These are phyloP conservation scores for Leccinum subtestaceum DNA, from an alignment of 768 basidiomycete genomes.

Conservation along the genomic window DNA sequence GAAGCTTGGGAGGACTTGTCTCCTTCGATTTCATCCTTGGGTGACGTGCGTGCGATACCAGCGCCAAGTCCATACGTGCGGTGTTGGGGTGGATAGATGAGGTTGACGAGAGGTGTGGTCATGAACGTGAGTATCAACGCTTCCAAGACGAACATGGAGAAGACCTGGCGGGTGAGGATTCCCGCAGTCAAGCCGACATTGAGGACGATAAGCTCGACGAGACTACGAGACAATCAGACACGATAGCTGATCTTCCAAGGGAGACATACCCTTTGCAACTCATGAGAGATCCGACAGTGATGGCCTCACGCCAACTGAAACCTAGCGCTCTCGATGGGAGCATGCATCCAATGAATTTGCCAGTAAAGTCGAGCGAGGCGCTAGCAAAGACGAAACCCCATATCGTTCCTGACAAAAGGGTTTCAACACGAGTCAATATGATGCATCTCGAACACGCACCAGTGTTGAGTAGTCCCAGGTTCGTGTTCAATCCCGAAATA, in stretches of 20 bases:
- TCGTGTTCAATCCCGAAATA: slow-evolving; percentile 87
- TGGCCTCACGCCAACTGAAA: slow-evolving; percentile 78
- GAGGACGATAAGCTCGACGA: slow-evolving; percentile 93
- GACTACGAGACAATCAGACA: slow-evolving; percentile 37
- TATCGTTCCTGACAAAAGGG: slow-evolving; percentile 49
- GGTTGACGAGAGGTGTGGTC: slow-evolving; percentile 75
- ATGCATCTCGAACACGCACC: slow-evolving; percentile 38
- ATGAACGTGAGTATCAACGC: slow-evolving; percentile 81
- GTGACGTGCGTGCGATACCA: neutral
- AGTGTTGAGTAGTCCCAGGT: slow-evolving; percentile 79
- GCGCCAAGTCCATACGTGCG: slow-evolving; percentile 46
- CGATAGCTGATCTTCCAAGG: neutral
- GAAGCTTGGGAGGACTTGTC: slow-evolving; percentile 1
- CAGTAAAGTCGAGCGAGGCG: slow-evolving; percentile 71
- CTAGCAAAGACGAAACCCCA: slow-evolving; percentile 90
- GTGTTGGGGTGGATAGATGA: slow-evolving; percentile 62
- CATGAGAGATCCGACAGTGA: slow-evolving; percentile 91
- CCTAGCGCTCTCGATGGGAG: slow-evolving; percentile 64
- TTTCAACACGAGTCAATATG: neutral
- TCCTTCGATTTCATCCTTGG: neutral
- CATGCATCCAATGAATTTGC: slow-evolving; percentile 86
- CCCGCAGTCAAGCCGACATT: slow-evolving; percentile 85
- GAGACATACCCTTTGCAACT: slow-evolving; percentile 84
- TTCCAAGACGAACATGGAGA: slow-evolving; percentile 94
- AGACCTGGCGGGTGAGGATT: slow-evolving; percentile 75